Conservation (phyloP, 2,329 filamentous ascomycete species). For the Fusarium zealandicum region DNA sequence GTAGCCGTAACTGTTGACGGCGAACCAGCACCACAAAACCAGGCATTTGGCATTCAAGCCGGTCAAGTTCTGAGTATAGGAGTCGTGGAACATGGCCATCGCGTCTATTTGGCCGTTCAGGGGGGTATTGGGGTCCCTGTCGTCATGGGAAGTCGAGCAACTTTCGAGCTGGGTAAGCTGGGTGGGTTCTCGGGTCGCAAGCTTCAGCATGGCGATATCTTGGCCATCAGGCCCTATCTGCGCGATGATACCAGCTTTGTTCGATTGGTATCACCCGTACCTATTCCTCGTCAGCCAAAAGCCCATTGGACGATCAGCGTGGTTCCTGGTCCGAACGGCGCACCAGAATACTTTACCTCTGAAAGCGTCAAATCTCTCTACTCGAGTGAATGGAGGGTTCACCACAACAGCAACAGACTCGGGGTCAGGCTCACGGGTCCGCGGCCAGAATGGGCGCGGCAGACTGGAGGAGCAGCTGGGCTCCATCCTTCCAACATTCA, state of each 20-base stretch:
- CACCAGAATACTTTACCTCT: constrained; percentile 48
- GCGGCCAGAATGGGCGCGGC: constrained; percentile 48
- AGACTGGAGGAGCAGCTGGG: constrained; percentile 48
- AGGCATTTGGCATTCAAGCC: constrained; percentile 32
- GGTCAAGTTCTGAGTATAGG: constrained; percentile 43
- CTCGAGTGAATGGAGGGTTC: constrained; percentile 47
- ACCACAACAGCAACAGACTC: constrained; percentile 51
- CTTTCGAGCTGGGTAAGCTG: constrained; percentile 45
- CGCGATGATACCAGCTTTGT: not conserved
- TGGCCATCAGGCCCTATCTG: constrained; percentile 29
- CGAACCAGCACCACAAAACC: constrained; percentile 26
- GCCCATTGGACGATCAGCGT: constrained; percentile 45
- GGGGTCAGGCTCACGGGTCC: constrained; percentile 51
- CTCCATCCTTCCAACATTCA: constrained; percentile 53
- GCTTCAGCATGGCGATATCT: constrained; percentile 42
- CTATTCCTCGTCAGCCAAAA: constrained; percentile 38
- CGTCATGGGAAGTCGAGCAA: constrained; percentile 45
- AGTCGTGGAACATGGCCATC: constrained; percentile 40
- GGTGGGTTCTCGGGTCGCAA: constrained; percentile 47
- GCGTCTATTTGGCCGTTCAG: constrained; percentile 46
- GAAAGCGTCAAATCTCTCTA: constrained; percentile 45
- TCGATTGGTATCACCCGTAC: constrained; percentile 4
- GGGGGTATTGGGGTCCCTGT: constrained; percentile 47
- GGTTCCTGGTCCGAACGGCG: constrained; percentile 50
- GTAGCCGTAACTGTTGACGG: constrained; percentile 40